These are phyloP conservation scores for Aureobasidium vineae DNA, from an alignment of 2,329 filamentous ascomycete species.

Conservation along the genomic window DNA sequence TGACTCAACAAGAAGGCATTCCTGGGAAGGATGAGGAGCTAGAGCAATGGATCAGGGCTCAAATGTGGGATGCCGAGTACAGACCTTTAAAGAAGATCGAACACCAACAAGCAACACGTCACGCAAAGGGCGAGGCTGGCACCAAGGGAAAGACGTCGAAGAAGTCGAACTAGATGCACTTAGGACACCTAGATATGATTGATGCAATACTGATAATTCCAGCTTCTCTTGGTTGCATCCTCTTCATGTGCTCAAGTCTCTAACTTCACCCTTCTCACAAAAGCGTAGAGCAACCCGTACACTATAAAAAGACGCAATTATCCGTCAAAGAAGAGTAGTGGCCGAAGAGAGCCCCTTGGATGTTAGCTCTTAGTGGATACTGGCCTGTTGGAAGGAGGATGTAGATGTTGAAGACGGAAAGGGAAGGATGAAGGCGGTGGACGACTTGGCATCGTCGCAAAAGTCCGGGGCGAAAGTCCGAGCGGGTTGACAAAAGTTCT, in stretches of 20 bases:
- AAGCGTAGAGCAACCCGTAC: no score
- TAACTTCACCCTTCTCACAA: no score
- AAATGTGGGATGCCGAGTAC: constrained; percentile 78
- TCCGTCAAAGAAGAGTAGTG: no score
- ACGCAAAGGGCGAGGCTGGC: constrained; percentile 60
- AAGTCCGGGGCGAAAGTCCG: constrained; percentile 24
- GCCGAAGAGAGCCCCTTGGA: no score
- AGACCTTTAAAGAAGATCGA: constrained; percentile 60
- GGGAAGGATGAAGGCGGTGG: not conserved
- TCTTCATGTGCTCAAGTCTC: no score
- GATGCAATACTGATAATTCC: no score
- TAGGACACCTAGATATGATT: not conserved
- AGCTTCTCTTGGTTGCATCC: no score
- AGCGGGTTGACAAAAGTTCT: constrained; percentile 18
- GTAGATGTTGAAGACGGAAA: no score
- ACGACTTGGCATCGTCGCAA: constrained; percentile 10
- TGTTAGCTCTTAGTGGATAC: no score
- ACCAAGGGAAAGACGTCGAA: constrained; percentile 28
- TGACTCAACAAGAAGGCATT: constrained; percentile 65
- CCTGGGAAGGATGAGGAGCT: constrained; percentile 57
- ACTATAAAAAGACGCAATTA: no score
- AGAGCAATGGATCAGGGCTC: constrained; percentile 70
- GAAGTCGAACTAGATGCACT: not conserved
- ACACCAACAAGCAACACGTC: constrained; percentile 52
- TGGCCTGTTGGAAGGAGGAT: no score